Conservation (phyloP, 2,329 filamentous ascomycete genomes). For the Gliomastix tumulicola region DNA sequence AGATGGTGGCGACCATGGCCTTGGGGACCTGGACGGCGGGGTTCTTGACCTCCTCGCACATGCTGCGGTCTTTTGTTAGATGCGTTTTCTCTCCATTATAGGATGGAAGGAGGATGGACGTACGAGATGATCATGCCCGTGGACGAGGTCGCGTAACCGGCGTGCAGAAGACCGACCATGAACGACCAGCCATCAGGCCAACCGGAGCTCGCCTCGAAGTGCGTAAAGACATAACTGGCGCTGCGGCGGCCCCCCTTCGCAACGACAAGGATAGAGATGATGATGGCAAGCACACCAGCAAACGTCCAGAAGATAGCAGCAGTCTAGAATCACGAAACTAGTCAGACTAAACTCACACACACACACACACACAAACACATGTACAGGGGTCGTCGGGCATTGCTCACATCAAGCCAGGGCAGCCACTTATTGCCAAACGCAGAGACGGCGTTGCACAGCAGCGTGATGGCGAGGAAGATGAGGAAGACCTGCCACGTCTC, state of each 20-base stretch:
- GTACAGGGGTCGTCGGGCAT: too few relatives aligned
- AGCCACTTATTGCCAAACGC: slow-evolving; percentile 61
- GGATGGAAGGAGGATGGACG: slow-evolving; percentile 29
- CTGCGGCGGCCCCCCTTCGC: slow-evolving; percentile 61
- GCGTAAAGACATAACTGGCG: slow-evolving; percentile 57
- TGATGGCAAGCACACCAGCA: slow-evolving; percentile 58
- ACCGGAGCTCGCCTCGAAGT: slow-evolving; percentile 62
- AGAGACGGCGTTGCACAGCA: slow-evolving; percentile 59
- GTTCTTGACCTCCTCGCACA: slow-evolving; percentile 66
- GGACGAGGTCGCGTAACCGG: slow-evolving; percentile 67
- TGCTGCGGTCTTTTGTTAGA: slow-evolving; percentile 34
- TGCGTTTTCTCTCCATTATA: too few relatives aligned
- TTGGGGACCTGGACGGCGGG: slow-evolving; percentile 64
- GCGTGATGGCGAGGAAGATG: slow-evolving; percentile 62
- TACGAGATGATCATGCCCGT: slow-evolving; percentile 76
- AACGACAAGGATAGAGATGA: slow-evolving; percentile 55
- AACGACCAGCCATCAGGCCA: slow-evolving; percentile 69
- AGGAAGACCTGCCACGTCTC: slow-evolving; percentile 61
- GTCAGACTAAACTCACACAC: slow-evolving; percentile 1
- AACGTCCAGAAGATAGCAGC: slow-evolving; percentile 72
- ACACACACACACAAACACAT: not conserved
- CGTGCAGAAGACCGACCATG: slow-evolving; percentile 64
- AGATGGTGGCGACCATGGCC: slow-evolving; percentile 62
- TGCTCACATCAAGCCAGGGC: slow-evolving; percentile 60
- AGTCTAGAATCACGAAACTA: slow-evolving; percentile 46